These are phyloP conservation scores for Jasminum sambac DNA, from an alignment of 257 asterid genomes.

Conservation along the genomic window DNA sequence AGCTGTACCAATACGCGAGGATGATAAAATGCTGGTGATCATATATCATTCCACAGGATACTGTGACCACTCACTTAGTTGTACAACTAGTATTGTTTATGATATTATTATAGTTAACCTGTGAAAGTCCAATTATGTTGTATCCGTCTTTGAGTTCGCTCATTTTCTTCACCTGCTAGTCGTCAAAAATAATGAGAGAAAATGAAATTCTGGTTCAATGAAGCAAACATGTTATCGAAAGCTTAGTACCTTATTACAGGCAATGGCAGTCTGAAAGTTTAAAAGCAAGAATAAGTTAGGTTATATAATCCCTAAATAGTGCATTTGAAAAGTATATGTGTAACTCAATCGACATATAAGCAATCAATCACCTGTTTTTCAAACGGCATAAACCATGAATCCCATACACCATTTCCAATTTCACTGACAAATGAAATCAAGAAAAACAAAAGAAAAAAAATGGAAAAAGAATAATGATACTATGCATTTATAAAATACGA, in stretches of 20 bases:
- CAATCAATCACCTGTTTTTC: conserved; percentile 52
- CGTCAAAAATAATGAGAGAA: conserved; percentile 29
- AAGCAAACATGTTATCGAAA: conserved; percentile 20
- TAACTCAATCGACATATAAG: conserved; percentile 8
- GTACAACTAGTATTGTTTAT: no score
- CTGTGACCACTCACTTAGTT: no score
- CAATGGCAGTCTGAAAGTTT: conserved; percentile 57
- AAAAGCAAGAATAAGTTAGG: neutral
- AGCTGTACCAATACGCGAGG: no score
- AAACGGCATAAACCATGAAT: conserved; percentile 89
- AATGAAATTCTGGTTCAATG: conserved; percentile 27
- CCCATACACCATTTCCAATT: conserved; percentile 83
- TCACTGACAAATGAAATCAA: conserved; percentile 36
- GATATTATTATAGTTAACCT: no score
- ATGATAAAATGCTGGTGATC: no score
- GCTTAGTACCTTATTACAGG: conserved; percentile 77
- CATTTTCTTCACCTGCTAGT: conserved; percentile 68
- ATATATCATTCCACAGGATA: no score
- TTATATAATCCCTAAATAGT: neutral
- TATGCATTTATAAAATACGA: no score
- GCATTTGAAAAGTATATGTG: conserved; percentile 9
- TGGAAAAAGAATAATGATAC: conserved; percentile 4
- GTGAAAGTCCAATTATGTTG: conserved; percentile 77
- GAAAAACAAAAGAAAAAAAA: conserved; percentile 10
- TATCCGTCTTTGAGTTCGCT: conserved; percentile 73